Conservation (phyloP, 441 rosid species). For the Capsella rubella region DNA sequence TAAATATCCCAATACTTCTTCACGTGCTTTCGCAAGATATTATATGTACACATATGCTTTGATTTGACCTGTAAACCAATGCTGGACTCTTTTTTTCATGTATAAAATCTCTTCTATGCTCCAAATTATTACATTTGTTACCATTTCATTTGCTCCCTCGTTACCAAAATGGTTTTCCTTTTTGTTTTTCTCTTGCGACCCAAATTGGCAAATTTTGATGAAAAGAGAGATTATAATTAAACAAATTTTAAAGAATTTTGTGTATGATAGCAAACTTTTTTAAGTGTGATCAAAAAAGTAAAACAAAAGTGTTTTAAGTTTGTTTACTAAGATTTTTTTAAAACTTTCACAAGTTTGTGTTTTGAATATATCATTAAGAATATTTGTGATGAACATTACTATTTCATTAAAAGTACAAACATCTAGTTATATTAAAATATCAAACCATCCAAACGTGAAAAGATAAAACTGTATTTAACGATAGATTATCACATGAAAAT, state of each 20-base stretch:
- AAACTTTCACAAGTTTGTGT: no score
- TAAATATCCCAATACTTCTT: conserved; percentile 16
- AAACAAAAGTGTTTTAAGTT: no score
- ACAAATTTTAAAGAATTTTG: no score
- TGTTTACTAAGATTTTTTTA: no score
- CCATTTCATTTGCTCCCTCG: not conserved
- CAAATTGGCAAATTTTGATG: not conserved
- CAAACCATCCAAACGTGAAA: not conserved
- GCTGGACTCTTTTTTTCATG: not conserved
- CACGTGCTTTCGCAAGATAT: conserved; percentile 41
- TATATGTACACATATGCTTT: conserved; percentile 24
- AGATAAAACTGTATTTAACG: not conserved
- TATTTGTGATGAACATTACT: no score
- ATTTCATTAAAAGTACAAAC: no score
- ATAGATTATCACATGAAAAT: not conserved
- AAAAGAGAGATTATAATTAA: not conserved
- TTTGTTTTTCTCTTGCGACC: not conserved
- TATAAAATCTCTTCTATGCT: not conserved
- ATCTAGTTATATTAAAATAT: no score
- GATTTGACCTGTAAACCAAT: conserved; percentile 34
- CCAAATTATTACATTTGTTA: not conserved
- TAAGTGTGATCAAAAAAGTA: no score
- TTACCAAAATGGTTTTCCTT: not conserved
- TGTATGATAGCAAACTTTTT: no score
- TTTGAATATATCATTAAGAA: no score